These are phyloP conservation scores for Staphylotrichum tortipilum DNA, from an alignment of 495 filamentous ascomycete species.

Conservation along the genomic window DNA sequence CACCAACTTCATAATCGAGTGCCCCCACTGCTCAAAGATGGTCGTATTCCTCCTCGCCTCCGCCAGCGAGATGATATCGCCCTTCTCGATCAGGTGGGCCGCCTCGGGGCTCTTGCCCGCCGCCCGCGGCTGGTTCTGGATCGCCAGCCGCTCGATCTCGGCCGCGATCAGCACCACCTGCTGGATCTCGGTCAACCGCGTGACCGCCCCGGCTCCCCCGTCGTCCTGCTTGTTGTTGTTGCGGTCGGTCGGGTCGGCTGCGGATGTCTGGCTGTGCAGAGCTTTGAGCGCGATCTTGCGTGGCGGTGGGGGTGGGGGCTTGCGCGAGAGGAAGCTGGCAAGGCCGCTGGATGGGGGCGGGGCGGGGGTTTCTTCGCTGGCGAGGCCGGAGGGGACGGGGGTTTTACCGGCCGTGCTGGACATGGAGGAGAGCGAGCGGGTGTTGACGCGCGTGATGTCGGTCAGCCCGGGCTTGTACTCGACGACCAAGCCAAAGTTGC, in stretches of 20 bases:
- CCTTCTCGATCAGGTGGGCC: constrained; percentile 49
- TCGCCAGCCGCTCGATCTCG: constrained; percentile 43
- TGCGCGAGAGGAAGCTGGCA: constrained; percentile 23
- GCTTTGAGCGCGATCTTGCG: constrained; percentile 51
- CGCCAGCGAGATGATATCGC: constrained; percentile 68
- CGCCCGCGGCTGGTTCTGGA: constrained; percentile 26
- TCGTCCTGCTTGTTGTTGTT: constrained; percentile 21
- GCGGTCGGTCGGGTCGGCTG: constrained; percentile 30
- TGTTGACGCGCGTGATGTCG: constrained; percentile 71
- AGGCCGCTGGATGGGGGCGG: constrained; percentile 15
- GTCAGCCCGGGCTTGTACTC: constrained; percentile 59
- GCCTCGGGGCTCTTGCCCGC: constrained; percentile 26
- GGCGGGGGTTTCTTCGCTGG: not conserved
- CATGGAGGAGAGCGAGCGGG: constrained; percentile 63
- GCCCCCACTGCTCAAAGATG: constrained; percentile 72
- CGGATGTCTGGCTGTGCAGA: constrained; percentile 45
- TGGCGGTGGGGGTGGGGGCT: constrained; percentile 16
- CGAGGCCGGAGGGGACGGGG: not conserved
- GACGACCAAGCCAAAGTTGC: constrained; percentile 76
- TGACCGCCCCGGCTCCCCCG: constrained; percentile 21
- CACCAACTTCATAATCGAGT: constrained; percentile 83
- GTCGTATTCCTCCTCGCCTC: constrained; percentile 86
- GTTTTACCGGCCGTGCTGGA: constrained; percentile 23
- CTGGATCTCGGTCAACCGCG: constrained; percentile 55
- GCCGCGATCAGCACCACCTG: constrained; percentile 62